Conservation (phyloP, 2,329 filamentous ascomycete species). For the Exophiala viscosa region DNA sequence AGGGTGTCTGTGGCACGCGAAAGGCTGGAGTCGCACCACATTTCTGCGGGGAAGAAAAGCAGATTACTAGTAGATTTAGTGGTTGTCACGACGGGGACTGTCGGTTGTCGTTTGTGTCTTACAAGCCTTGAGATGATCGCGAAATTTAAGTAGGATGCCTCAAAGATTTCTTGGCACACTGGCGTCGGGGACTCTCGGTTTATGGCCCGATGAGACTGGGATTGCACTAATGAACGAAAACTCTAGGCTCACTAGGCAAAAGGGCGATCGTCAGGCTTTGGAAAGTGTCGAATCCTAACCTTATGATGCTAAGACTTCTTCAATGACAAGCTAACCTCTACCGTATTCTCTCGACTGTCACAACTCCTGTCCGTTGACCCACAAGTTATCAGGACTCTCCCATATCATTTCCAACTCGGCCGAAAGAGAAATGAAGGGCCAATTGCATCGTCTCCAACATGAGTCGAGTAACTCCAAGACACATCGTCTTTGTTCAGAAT, state of each 20-base stretch:
- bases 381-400: not conserved
- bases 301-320: no score
- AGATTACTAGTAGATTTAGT: not conserved
- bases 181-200: not conserved
- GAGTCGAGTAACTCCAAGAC: slow-evolving; percentile 2
- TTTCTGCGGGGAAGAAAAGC: not conserved
- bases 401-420: slow-evolving; percentile 6
- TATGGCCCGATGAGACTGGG: not conserved
- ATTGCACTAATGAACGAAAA: no score
- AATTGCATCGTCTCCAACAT: not conserved
- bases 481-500: not conserved
- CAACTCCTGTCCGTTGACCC: not conserved
- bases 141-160: not conserved
- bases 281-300: not conserved
- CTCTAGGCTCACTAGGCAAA: no score
- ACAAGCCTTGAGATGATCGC: not conserved
- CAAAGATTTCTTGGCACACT: not conserved
- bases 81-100: not conserved
- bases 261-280: no score
- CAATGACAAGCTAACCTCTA: no score
- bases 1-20: not conserved
- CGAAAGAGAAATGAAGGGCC: slow-evolving; percentile 5
- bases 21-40: not conserved
- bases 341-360: not conserved
- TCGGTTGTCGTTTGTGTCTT: not conserved